Base-by-base conservation (phyloP, 2,329 filamentous ascomycete species). In the Xylaria sp. region DNA sequence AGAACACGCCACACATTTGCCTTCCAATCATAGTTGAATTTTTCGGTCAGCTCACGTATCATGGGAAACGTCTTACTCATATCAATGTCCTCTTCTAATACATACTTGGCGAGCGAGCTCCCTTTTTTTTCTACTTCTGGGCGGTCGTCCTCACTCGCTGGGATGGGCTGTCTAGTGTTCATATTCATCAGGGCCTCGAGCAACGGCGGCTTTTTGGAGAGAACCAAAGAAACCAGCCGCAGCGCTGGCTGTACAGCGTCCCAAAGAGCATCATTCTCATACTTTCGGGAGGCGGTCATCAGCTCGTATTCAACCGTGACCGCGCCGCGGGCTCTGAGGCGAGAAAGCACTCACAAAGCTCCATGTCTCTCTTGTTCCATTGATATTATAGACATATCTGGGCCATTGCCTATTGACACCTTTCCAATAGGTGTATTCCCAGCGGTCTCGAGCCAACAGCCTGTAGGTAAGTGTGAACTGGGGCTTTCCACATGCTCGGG, bases 191-290 rank as follows among this genome's bases (percentile, higher is more conserved):
- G 2, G 13, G 57, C 62, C 4, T 47, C 21, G 4, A 70, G 35
- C 0, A 59, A 27, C 10, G 67, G 62, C 4, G 61, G 69, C 0
- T 55, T 19, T 8, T 48, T 64, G 0, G 61, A 10, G 1, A 74
- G 38, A 1, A 73, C 29, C 3, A 51, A 53, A 1, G 69, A 58
- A 9, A 55, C 66, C 5, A 74, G 57, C n/a, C 60, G 58, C 29
- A 73, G 43, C 1, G 71, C 67, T 3, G 72, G 72, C 44, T 70
- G 68, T n/a, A 74, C 3, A 1, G 70, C 71, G 0, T 55, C 10
- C 72, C 72, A 74, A 8, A 74, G 3, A 1, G 23, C 15, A 27
- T 70, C 62, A 44, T 74, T 74, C 2, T 40, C 64, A 9, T 0
- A 5, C 70, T 71, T 35, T 35, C 31, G 13, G 7, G 7, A 23